Evolutionary conservation across 2,329 filamentous ascomycete species (phyloP).

Genomic region (Fusarium papillatum): DNA sequence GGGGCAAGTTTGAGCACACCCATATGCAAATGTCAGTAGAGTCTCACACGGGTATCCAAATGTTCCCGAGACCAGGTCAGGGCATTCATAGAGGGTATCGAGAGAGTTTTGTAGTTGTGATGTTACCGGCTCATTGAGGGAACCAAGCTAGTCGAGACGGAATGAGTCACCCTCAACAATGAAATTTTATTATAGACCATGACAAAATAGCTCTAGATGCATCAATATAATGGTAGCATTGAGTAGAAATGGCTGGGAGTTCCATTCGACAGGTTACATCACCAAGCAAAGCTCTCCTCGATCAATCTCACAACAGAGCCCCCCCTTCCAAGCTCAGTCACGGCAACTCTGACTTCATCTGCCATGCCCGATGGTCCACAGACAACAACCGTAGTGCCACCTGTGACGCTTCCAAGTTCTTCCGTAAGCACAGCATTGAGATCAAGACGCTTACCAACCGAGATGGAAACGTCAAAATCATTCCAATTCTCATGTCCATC

Average conservation of each 20-base stretch:
- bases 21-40: constrained; percentile 60
- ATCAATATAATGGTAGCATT: not conserved
- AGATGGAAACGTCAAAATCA: not conserved
- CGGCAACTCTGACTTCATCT: not conserved
- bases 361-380: constrained; percentile 6
- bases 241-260: not conserved
- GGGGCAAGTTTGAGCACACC: constrained; percentile 51
- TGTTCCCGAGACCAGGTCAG: constrained; percentile 54
- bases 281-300: constrained; percentile 8
- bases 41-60: constrained; percentile 46
- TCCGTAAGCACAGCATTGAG: not conserved
- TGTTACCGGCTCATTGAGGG: constrained; percentile 39
- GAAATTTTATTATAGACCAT: not conserved
- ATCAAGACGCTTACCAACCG: not conserved
- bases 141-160: constrained; percentile 8
- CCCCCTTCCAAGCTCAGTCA: not conserved
- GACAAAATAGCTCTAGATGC: not conserved
- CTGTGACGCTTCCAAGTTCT: not conserved
- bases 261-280: no score
- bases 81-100: constrained; percentile 61
- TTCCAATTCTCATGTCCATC: not conserved
- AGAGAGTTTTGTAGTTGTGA: constrained; percentile 54
- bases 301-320: not conserved
- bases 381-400: constrained; percentile 9
- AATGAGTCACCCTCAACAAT: not conserved